phyloP scores from a whole-genome alignment of 139 green algal species.

The Chlorella ohadii region DNA sequence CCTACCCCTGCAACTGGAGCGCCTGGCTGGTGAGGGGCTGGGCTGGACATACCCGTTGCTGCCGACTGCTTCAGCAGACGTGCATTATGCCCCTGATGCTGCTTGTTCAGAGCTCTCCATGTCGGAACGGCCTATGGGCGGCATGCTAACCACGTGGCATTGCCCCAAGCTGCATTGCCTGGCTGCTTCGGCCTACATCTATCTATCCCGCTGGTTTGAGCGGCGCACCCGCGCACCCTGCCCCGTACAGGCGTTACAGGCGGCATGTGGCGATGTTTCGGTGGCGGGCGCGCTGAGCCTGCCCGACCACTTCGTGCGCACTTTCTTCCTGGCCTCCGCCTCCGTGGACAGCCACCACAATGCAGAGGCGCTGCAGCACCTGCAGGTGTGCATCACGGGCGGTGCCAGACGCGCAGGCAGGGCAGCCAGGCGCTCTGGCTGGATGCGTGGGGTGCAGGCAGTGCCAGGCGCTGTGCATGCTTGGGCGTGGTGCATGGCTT shows the following conservation, averaged over 20 bases:
- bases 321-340: constrained; percentile 81
- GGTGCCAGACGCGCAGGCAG: no score
- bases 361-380: constrained; percentile 74
- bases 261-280: constrained; percentile 56
- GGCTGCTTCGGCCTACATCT: no score
- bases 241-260: constrained; percentile 64
- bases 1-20: constrained; percentile 92
- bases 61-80: no score
- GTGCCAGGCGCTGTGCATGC: no score
- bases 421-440: background rate
- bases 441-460: background rate
- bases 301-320: constrained; percentile 76
- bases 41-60: no score
- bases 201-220: no score
- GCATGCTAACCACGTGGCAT: no score
- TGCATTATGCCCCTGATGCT: no score
- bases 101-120: no score
- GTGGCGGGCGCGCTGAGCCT: constrained; percentile 43
- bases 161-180: no score
- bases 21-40: constrained; percentile 89
- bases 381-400: constrained; percentile 8
- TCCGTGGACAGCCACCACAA: constrained; percentile 86
- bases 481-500: background rate
- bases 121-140: no score
- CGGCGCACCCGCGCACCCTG: no score